Evolutionary conservation across 1,284 basidiomycete species (phyloP).

Genomic region (Cutaneotrichosporon cutaneum): DNA sequence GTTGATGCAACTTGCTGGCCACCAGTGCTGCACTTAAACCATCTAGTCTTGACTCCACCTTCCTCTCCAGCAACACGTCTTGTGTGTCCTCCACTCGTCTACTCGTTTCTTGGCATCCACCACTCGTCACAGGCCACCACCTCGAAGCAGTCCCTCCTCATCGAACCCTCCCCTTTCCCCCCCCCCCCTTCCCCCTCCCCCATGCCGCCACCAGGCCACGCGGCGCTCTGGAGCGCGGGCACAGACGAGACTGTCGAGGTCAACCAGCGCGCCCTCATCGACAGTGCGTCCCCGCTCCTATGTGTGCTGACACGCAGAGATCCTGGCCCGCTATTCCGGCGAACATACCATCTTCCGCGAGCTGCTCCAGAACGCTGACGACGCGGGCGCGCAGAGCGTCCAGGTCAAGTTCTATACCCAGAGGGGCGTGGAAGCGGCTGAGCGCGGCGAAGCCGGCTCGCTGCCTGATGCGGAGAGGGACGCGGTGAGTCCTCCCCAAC

Average conservation of each 20-base stretch:
- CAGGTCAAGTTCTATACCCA: conserved; percentile 80
- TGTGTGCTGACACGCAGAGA: conserved; percentile 53
- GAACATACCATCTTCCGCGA: conserved; percentile 92
- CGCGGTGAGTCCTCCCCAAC: conserved; percentile 47
- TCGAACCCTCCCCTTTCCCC: no score
- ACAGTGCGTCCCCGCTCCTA: conserved; percentile 58
- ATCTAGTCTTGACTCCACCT: no score
- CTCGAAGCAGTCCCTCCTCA: neutral
- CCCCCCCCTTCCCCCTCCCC: neutral
- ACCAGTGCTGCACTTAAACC: no score
- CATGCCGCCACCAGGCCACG: conserved; percentile 20
- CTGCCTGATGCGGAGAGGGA: conserved; percentile 64
- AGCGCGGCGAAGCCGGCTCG: conserved; percentile 32
- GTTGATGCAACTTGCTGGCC: no score
- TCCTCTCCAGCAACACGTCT: no score
- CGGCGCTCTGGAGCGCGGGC: conserved; percentile 46
- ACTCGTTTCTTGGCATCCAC: neutral
- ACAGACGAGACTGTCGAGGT: conserved; percentile 66
- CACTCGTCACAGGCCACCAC: neutral
- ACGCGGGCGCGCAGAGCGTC: conserved; percentile 73
- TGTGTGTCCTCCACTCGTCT: no score
- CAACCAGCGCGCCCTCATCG: conserved; percentile 90
- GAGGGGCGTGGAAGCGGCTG: conserved; percentile 57
- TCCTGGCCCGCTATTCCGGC: conserved; percentile 88
- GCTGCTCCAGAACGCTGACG: conserved; percentile 91